Evolutionary conservation across 495 filamentous ascomycete genomes (phyloP).

Genomic region (Chaetomium tenue): DNA sequence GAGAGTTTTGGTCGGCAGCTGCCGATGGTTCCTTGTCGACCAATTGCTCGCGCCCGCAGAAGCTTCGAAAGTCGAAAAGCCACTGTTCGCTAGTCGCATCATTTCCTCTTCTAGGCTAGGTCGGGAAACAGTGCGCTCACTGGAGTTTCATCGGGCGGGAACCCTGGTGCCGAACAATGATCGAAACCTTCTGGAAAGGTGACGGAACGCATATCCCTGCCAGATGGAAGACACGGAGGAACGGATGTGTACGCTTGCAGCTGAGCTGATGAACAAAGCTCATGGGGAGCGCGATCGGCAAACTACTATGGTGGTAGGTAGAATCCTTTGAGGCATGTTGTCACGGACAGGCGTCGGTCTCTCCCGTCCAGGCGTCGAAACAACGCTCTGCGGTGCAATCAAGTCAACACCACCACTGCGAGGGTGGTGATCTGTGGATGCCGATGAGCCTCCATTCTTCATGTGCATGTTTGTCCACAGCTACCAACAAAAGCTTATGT

Average conservation of each 20-base stretch:
- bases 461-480: no score
- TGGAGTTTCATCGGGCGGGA: not conserved
- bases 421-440: not conserved
- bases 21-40: slow-evolving; percentile 25
- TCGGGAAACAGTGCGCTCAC: not conserved
- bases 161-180: not conserved
- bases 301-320: no score
- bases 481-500: no score
- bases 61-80: not conserved
- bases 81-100: not conserved
- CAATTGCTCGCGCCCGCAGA: not conserved
- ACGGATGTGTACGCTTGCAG: slow-evolving; percentile 11
- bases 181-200: slow-evolving; percentile 29
- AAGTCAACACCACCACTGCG: not conserved
- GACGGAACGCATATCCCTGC: slow-evolving; percentile 17
- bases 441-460: no score
- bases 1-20: slow-evolving; percentile 36
- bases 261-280: not conserved
- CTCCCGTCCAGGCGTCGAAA: not conserved
- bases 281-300: no score
- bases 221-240: slow-evolving; percentile 28
- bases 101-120: slow-evolving; percentile 1
- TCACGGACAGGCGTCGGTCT: not conserved
- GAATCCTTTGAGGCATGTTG: not conserved
- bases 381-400: not conserved